phyloP scores from a whole-genome alignment of 345 rosid genomes.

The Eucalyptus urophylla region DNA sequence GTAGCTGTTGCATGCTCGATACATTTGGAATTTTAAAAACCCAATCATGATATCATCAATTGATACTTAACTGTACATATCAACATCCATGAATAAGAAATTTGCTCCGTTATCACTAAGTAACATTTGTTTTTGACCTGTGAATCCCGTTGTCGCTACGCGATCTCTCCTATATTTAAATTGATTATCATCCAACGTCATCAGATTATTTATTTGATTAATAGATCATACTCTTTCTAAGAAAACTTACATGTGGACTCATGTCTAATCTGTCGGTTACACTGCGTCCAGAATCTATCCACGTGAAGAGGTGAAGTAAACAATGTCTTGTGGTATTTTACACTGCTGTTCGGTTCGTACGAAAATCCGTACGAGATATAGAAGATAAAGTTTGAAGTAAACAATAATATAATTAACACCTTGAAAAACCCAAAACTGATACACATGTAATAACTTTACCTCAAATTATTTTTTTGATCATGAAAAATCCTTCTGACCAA shows the following conservation, averaged over 20 bases:
- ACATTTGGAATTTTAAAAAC: neutral
- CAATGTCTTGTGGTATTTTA: neutral
- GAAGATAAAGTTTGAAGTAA: neutral
- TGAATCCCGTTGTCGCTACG: neutral
- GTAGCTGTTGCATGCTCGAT: neutral
- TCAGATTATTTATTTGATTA: neutral
- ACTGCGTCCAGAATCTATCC: neutral
- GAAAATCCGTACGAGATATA: neutral
- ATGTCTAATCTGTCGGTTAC: neutral
- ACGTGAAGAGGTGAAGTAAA: neutral
- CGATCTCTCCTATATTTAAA: neutral
- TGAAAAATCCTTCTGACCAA: rapidly evolving
- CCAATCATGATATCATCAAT: neutral
- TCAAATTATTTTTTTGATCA: too few species aligned
- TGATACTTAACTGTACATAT: neutral
- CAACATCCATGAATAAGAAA: neutral
- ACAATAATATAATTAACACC: rapidly evolving
- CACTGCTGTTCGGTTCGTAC: neutral
- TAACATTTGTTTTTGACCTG: neutral
- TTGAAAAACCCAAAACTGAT: rapidly evolving
- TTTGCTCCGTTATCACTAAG: neutral
- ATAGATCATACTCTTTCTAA: neutral
- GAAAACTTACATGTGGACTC: neutral
- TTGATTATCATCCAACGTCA: neutral
- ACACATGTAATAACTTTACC: rapidly evolving